A percentile compares a stretch with the other conserved stretches of the same genome.
phyloP scores from a whole-genome alignment of 495 filamentous ascomycete genomes.

The Hypoxylon perforatum region DNA sequence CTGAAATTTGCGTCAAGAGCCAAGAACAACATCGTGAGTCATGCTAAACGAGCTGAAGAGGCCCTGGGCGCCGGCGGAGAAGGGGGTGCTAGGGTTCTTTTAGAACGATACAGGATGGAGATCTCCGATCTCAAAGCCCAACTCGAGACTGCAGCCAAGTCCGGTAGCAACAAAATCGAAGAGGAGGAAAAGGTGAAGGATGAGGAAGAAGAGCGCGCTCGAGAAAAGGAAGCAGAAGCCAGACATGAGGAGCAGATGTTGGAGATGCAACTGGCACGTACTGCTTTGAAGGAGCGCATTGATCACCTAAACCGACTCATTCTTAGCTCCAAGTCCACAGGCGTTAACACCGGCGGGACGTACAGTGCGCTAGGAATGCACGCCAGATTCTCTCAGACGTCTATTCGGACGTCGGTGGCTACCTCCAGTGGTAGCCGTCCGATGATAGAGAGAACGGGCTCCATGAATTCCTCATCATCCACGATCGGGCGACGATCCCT shows the following conservation, averaged over 20 bases:
- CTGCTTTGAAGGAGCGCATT: slow-evolving; percentile 95
- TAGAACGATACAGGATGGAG: slow-evolving; percentile 95
- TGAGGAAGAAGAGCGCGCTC: slow-evolving; percentile 71
- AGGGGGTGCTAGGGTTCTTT: slow-evolving; percentile 83
- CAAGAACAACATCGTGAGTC: slow-evolving; percentile 97
- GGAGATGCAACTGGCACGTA: slow-evolving; percentile 96
- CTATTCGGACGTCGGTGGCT: slow-evolving; percentile 76
- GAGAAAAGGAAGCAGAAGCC: slow-evolving; percentile 82
- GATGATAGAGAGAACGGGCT: slow-evolving; percentile 70
- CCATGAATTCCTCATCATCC: slow-evolving; percentile 71
- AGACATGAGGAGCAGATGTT: slow-evolving; percentile 97
- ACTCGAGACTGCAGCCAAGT: slow-evolving; percentile 78
- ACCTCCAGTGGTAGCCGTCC: slow-evolving; percentile 72
- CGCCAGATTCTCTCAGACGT: slow-evolving; percentile 69
- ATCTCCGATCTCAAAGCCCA: slow-evolving; percentile 84
- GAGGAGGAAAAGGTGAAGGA: slow-evolving; percentile 71
- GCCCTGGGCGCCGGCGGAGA: slow-evolving; percentile 80
- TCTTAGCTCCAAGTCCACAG: slow-evolving; percentile 91
- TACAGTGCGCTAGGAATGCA: slow-evolving; percentile 78
- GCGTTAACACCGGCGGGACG: slow-evolving; percentile 82
- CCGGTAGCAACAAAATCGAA: slow-evolving; percentile 68
- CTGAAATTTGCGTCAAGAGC: slow-evolving; percentile 96
- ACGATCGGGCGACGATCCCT: slow-evolving; percentile 62
- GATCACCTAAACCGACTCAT: slow-evolving; percentile 97
- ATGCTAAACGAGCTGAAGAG: slow-evolving; percentile 95